Evolutionary conservation across 371 early-diverging fungal species (phyloP), one percentile per base, ranked within the genome.

Genomic region (Dichotomocladium elegans): DNA sequence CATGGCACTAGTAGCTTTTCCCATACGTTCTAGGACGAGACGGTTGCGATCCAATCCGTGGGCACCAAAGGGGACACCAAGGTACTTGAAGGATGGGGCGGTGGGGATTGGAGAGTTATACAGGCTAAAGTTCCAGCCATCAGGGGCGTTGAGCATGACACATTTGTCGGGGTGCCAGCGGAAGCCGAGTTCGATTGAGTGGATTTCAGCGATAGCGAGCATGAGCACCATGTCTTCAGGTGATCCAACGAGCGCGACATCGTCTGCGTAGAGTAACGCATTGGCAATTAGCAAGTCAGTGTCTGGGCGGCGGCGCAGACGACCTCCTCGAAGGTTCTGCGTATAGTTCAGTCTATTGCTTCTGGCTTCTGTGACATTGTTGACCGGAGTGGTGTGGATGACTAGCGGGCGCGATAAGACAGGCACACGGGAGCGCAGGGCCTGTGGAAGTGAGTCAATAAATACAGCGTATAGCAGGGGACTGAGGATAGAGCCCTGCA

Each of bases 401-500:
- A n/a, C 46, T 56, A 15, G 63, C 55, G 0, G 63, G 19, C 8
- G 52, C 68, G 0, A 64, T 61, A 37, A 58, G 61, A 49, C 58
- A 55, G 1, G 59, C 59, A 33, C 49, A 60, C 2, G 55, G 29
- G 0, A 65, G 41, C 59, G 52, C 28, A 58, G 53, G 2, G 28
- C 27, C 2, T 0, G 0, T 1, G 55, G 63, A 0, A 62, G 47
- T 2, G 33, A 8, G 10, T 67, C 55, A 2, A 67, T 67, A 26
- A 57, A 57, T 1, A 55, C 22, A 4, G 60, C 56, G 29, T 60
- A 60, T 3, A 60, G 25, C 10, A 42, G 31, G 0, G 67, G 67
- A 5, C 49, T 51, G 1, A 66, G 46, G 4, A 66, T 52, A 0
- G 55, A 68, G 0, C 61, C 68, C 42, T 61, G 64, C 1, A 64